Evolutionary conservation across 1,139 yeast genomes (phyloP), one percentile per base, ranked within the genome.

Genomic region (Yamadazyma spencermartinsiae): DNA sequence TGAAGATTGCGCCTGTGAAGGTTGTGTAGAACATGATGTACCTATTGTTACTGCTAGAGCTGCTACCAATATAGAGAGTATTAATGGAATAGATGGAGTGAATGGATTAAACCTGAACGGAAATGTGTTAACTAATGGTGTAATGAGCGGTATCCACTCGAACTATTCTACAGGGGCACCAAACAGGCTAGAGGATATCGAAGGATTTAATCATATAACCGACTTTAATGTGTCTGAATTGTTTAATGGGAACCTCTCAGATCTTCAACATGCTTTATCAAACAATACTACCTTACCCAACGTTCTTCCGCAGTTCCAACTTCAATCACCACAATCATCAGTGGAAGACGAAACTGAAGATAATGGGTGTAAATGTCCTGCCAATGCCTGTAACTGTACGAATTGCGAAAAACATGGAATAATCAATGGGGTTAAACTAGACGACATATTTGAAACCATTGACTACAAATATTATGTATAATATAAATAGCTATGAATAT

Each of bases 371-470:
- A 47, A 54, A 4, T 78, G 83, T 56, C 60, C 72, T 0, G 58
- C 65, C 1, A 70, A 70, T 25, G 61, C 63, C 4, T 78, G 83
- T 52, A 72, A 63, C 25, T 78, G 83, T 51, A 56, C 63, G 27
- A 73, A 76, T 45, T 78, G 82, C 56, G 80, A 70, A 41, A 59
- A 68, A 2, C 83, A 78, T 51, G 80, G 81, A 2, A 77, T 75
- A 8, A 65, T 72, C 12, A 64, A 76, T 44, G 82, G 82, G 2
- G 52, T 69, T 36, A 65, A 69, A 43, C 45, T 74, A 27, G 74
- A 71, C 36, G 80, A 76, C 36, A 46, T 57, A 19, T 59, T 59
- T 30, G 33, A 33, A 3, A 37, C 33, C 14, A 36, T 42, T 12
- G 41, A 44, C 38, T 33, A 35, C 29, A 16, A 38, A 34, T 33